These are phyloP conservation scores for Penicillium cinerascens DNA, from an alignment of 495 filamentous ascomycete genomes.

Conservation along the genomic window DNA sequence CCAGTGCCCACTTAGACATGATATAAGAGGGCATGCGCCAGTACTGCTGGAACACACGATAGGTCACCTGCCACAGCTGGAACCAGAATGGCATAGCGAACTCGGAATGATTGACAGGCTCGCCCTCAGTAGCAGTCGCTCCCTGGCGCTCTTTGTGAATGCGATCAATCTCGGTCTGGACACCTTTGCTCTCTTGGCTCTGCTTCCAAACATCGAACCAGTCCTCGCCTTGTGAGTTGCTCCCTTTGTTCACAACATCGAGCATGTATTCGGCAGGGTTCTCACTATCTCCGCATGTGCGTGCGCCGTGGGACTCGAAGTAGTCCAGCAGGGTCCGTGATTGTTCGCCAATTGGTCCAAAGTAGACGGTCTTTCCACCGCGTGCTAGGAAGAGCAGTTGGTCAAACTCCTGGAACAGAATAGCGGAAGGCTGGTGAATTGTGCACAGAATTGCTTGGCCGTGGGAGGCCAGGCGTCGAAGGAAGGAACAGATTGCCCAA, in stretches of 20 bases:
- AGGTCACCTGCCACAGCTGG: conserved; percentile 46
- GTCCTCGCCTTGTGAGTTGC: conserved; percentile 46
- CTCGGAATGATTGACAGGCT: conserved; percentile 21
- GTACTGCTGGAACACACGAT: conserved; percentile 47
- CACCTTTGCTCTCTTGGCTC: conserved; percentile 58
- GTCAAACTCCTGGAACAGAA: conserved; percentile 91
- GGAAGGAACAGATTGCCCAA: conserved; percentile 74
- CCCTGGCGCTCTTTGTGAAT: conserved; percentile 52
- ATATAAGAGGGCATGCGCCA: conserved; percentile 54
- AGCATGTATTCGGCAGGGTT: conserved; percentile 92
- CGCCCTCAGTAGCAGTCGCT: conserved; percentile 30
- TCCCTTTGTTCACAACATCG: conserved; percentile 56
- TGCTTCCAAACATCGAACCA: conserved; percentile 75
- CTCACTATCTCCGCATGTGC: conserved; percentile 61
- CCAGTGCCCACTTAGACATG: conserved; percentile 28
- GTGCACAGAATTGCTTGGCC: conserved; percentile 92
- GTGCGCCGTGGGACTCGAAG: conserved; percentile 70
- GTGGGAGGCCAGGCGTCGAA: conserved; percentile 76
- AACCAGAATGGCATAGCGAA: conserved; percentile 48
- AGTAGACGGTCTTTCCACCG: conserved; percentile 72
- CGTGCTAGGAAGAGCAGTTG: conserved; percentile 74
- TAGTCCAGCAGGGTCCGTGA: conserved; percentile 66
- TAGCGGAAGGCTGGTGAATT: conserved; percentile 90
- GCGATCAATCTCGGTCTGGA: conserved; percentile 63
- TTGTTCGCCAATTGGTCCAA: conserved; percentile 77